Percentiles rank a stretch among this genome's conserved stretches.
Conservation (phyloP, 164 flowering plant genomes). For the Magnolia officinalis region DNA sequence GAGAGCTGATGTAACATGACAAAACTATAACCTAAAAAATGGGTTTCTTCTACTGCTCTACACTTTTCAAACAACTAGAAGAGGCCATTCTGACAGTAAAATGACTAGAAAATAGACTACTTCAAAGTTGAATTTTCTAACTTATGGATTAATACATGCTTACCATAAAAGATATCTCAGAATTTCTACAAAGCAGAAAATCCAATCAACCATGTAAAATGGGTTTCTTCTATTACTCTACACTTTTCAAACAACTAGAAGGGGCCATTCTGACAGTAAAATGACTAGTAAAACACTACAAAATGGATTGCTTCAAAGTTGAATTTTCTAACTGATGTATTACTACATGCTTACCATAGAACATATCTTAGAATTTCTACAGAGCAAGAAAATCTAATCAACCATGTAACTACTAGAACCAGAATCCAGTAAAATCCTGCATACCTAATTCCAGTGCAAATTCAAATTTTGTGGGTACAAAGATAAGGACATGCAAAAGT, state of each 20-base stretch:
- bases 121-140: no score
- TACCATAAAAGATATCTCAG: not conserved
- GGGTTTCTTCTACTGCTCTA: not conserved
- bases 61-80: not conserved
- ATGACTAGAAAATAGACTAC: not conserved
- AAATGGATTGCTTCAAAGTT: no score
- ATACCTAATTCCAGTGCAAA: not conserved
- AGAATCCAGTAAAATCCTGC: not conserved
- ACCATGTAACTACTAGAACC: not conserved
- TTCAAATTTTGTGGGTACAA: not conserved
- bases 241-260: not conserved
- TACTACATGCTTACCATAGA: not conserved
- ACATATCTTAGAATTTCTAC: not conserved
- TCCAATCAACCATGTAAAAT: no score
- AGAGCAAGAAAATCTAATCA: not conserved
- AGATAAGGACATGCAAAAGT: not conserved
- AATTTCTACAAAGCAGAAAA: not conserved
- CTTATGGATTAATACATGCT: not conserved
- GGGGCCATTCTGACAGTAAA: not conserved
- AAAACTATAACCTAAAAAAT: not conserved
- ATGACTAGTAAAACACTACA: not conserved
- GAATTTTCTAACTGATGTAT: not conserved
- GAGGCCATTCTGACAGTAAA: not conserved
- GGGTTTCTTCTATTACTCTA: not conserved
- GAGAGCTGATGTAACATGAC: not conserved